phyloP scores from a whole-genome alignment of 2,329 filamentous ascomycete species.

The Orbilia oligospora region DNA sequence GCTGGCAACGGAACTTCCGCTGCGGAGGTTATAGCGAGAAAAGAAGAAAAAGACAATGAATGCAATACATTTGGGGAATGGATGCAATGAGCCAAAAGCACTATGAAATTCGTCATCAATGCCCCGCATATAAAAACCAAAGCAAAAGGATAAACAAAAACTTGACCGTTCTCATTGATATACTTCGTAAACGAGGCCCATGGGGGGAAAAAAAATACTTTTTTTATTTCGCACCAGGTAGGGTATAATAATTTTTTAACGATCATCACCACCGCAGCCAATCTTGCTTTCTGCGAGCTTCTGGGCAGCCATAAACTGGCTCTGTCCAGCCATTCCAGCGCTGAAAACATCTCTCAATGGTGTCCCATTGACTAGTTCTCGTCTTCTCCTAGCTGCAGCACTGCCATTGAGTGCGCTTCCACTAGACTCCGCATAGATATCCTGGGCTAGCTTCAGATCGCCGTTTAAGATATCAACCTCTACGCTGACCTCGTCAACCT shows the following conservation, averaged over 20 bases:
- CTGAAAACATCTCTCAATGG: constrained; percentile 54
- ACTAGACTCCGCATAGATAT: constrained; percentile 48
- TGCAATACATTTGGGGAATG: constrained; percentile 16
- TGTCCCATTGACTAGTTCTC: constrained; percentile 40
- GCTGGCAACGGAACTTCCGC: not conserved
- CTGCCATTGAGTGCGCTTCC: constrained; percentile 41
- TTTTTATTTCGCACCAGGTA: not conserved
- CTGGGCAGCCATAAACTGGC: constrained; percentile 57
- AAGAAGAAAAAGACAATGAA: not conserved
- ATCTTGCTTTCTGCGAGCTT: constrained; percentile 60
- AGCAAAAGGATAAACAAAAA: constrained; percentile 3
- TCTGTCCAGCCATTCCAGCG: constrained; percentile 48
- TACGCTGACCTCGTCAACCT: constrained; percentile 70
- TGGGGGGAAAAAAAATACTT: constrained; percentile 1
- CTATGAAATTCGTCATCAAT: constrained; percentile 35
- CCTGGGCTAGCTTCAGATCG: constrained; percentile 41
- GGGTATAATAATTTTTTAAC: constrained; percentile 44
- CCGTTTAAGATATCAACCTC: constrained; percentile 29
- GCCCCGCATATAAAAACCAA: constrained; percentile 19
- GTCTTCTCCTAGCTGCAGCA: constrained; percentile 39
- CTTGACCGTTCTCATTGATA: constrained; percentile 27
- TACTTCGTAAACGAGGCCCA: constrained; percentile 10
- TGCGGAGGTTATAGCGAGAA: constrained; percentile 1
- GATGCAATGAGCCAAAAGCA: constrained; percentile 16
- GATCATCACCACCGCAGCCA: constrained; percentile 58